phyloP scores from a whole-genome alignment of 2,329 filamentous ascomycete genomes.

The Magnaporthales sp. region DNA sequence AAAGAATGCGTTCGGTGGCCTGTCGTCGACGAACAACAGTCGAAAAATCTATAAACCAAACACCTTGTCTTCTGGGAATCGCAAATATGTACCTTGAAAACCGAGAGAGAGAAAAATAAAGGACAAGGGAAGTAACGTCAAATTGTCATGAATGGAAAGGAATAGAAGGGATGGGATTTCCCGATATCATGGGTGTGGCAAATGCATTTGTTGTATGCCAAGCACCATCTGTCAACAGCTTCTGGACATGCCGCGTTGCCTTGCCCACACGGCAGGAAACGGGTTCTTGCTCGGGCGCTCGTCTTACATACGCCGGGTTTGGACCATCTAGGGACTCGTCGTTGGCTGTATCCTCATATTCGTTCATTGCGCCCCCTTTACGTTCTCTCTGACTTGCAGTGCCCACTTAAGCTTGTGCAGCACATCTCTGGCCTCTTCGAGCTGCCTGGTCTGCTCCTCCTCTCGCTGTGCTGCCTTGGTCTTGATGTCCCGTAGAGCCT shows the following conservation, averaged over 20 bases:
- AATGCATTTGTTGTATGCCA: background rate
- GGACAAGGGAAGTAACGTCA: background rate
- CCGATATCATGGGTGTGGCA: background rate
- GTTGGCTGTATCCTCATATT: background rate
- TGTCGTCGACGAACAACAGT: background rate
- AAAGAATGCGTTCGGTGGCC: background rate
- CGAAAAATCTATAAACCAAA: background rate
- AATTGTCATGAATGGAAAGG: background rate
- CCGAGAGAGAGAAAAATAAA: background rate
- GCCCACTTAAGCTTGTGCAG: slow-evolving; percentile 66
- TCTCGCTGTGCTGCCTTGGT: slow-evolving; percentile 47
- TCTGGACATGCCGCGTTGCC: background rate
- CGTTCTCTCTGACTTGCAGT: slow-evolving; percentile 55
- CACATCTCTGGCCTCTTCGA: slow-evolving; percentile 51
- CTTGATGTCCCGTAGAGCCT: slow-evolving; percentile 51
- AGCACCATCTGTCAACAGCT: background rate
- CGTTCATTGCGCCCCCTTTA: slow-evolving; percentile 16
- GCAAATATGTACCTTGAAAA: background rate
- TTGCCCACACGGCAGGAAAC: background rate
- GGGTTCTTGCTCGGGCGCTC: no score
- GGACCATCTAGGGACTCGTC: background rate
- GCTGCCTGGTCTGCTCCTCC: slow-evolving; percentile 47
- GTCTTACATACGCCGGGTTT: background rate
- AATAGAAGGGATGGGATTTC: background rate
- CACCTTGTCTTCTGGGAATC: background rate